Evolutionary conservation across 2,329 filamentous ascomycete species (phyloP).

Genomic region (Zymoseptoria crescenta): DNA sequence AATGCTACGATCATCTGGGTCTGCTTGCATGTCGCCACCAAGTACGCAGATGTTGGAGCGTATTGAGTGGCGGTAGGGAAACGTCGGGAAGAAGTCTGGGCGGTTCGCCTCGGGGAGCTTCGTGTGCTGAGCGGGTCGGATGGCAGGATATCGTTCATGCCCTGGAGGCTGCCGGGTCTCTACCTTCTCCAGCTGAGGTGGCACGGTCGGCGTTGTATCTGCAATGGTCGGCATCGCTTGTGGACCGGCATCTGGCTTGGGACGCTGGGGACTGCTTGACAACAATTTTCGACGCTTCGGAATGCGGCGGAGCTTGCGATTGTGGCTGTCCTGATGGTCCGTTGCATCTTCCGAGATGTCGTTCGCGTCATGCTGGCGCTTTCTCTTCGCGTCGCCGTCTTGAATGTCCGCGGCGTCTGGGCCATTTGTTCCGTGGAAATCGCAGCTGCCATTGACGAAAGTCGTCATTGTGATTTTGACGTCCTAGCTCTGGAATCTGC

Average conservation of each 20-base stretch:
- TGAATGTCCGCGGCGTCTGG: not conserved
- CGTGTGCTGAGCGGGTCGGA: not conserved
- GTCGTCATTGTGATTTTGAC: not conserved
- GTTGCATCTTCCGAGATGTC: not conserved
- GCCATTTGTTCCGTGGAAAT: not conserved
- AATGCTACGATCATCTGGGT: not conserved
- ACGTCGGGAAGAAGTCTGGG: not conserved
- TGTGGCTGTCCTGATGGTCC: not conserved
- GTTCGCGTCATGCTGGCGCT: not conserved
- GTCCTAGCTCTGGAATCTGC: not conserved
- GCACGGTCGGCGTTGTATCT: too few relatives aligned
- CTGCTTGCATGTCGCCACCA: not conserved
- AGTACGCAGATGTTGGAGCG: not conserved
- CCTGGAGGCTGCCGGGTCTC: not conserved
- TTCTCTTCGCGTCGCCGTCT: not conserved
- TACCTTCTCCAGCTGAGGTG: too few relatives aligned
- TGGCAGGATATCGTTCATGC: not conserved
- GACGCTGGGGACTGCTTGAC: not conserved
- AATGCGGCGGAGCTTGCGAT: not conserved
- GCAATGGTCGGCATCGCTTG: not conserved
- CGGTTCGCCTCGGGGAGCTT: not conserved
- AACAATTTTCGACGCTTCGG: not conserved
- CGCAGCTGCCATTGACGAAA: not conserved
- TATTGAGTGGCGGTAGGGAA: not conserved
- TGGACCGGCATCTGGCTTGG: not conserved